Conservation (phyloP, 1,284 basidiomycete genomes). For the Hymenochaete sp. region DNA sequence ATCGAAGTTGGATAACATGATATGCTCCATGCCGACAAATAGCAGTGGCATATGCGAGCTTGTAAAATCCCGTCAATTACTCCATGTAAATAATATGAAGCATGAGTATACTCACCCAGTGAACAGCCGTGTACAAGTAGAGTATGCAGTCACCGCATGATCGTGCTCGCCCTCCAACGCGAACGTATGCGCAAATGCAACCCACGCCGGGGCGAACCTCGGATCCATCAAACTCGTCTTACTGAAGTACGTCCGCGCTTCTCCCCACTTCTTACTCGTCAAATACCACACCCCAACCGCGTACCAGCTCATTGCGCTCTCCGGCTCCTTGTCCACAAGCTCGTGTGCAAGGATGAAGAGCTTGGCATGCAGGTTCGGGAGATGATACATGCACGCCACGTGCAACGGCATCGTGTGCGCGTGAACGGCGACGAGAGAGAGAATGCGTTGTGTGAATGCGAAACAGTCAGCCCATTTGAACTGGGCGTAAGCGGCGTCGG, state of each 20-base stretch:
- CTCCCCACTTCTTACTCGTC: conserved; percentile 74
- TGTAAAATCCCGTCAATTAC: conserved; percentile 7
- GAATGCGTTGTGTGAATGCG: conserved; percentile 76
- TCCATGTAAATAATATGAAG: neutral
- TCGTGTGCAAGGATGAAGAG: conserved; percentile 95
- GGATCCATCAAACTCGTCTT: conserved; percentile 98
- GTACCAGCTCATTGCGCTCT: conserved; percentile 93
- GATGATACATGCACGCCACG: conserved; percentile 95
- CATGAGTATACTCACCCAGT: conserved; percentile 60
- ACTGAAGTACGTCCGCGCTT: conserved; percentile 88
- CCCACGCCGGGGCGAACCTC: conserved; percentile 93
- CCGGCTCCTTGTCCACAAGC: conserved; percentile 88
- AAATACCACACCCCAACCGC: conserved; percentile 98
- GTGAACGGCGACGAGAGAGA: conserved; percentile 75
- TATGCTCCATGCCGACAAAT: conserved; percentile 98
- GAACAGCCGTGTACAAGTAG: conserved; percentile 91
- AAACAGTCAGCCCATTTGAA: conserved; percentile 95
- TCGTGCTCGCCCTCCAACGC: conserved; percentile 97
- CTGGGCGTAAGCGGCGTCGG: conserved; percentile 82
- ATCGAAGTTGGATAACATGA: conserved; percentile 76
- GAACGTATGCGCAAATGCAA: conserved; percentile 96
- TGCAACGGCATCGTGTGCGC: conserved; percentile 85
- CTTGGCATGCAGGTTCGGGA: conserved; percentile 82
- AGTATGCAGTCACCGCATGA: conserved; percentile 96
- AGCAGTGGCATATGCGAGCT: conserved; percentile 90